Evolutionary conservation across 345 rosid genomes (phyloP).

Genomic region (Corchorus capsularis): DNA sequence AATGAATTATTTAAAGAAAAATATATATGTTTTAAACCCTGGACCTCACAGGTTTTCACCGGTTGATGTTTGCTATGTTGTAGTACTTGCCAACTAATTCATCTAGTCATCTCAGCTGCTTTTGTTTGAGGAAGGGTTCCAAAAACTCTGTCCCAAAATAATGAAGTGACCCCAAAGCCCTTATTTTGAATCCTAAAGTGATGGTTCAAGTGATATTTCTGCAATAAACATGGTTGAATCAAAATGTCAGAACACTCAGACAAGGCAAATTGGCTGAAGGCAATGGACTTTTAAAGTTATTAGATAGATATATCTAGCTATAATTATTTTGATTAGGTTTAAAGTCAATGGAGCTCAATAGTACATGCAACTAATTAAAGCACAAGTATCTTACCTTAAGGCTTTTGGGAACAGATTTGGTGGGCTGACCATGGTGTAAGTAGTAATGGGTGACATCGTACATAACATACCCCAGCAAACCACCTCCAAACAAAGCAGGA

Average conservation of each 20-base stretch:
- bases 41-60: not conserved
- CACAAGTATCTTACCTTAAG: slow-evolving; percentile 64
- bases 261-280: not conserved
- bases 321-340: too few species aligned
- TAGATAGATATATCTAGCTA: too few species aligned
- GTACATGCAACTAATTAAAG: not conserved
- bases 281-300: too few species aligned
- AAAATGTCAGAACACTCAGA: not conserved
- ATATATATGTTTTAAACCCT: not conserved
- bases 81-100: not conserved
- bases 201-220: slow-evolving; percentile 96
- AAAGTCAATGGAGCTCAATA: too few species aligned
- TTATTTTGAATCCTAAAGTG: slow-evolving; percentile 85
- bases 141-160: slow-evolving; percentile 83
- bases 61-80: not conserved
- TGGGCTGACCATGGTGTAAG: slow-evolving; percentile 93
- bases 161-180: slow-evolving; percentile 93
- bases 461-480: slow-evolving; percentile 83
- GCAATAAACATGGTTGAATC: slow-evolving; percentile 26
- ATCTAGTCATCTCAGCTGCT: slow-evolving; percentile 31
- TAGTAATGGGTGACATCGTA: slow-evolving; percentile 93
- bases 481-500: slow-evolving; percentile 90
- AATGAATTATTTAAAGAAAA: not conserved
- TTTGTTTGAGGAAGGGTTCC: slow-evolving; percentile 74
- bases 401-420: slow-evolving; percentile 48